Evolutionary conservation across 1,284 basidiomycete genomes (phyloP).

Genomic region (Puccinia triticina): DNA sequence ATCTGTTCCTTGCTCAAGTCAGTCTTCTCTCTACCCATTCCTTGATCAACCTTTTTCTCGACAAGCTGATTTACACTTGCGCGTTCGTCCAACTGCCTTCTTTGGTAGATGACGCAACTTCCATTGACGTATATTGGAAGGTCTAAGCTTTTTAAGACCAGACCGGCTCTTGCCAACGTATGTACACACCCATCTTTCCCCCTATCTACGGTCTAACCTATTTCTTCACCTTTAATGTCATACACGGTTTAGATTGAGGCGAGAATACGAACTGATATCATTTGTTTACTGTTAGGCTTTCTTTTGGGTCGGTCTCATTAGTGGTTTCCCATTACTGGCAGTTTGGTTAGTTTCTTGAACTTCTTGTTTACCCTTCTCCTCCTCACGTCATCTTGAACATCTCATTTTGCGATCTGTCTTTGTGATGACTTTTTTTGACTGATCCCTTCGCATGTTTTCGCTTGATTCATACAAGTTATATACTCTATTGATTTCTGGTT

Average conservation of each 20-base stretch:
- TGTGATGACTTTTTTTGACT: not conserved
- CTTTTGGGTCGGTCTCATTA: constrained; percentile 38
- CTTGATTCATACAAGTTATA: not conserved
- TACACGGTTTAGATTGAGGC: not conserved
- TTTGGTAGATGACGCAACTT: constrained; percentile 78
- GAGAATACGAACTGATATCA: not conserved
- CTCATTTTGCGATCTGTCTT: not conserved
- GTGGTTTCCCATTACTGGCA: constrained; percentile 31
- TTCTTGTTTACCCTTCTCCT: not conserved
- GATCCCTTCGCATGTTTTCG: not conserved
- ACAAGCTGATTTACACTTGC: no score
- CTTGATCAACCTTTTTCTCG: not conserved
- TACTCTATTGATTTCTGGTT: not conserved
- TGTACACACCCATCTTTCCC: not conserved
- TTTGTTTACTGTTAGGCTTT: constrained; percentile 13
- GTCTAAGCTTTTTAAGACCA: constrained; percentile 73
- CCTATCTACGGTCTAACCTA: no score
- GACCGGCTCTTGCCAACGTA: constrained; percentile 69
- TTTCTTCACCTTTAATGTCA: no score
- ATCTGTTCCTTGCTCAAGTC: constrained; percentile 52
- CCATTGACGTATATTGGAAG: constrained; percentile 84
- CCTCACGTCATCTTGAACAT: not conserved
- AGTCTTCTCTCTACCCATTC: not conserved
- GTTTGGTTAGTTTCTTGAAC: constrained; percentile 36
- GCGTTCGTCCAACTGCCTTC: constrained; percentile 53